phyloP scores from a whole-genome alignment of 2,329 filamentous ascomycete genomes.

The Diplodia scrobiculata region DNA sequence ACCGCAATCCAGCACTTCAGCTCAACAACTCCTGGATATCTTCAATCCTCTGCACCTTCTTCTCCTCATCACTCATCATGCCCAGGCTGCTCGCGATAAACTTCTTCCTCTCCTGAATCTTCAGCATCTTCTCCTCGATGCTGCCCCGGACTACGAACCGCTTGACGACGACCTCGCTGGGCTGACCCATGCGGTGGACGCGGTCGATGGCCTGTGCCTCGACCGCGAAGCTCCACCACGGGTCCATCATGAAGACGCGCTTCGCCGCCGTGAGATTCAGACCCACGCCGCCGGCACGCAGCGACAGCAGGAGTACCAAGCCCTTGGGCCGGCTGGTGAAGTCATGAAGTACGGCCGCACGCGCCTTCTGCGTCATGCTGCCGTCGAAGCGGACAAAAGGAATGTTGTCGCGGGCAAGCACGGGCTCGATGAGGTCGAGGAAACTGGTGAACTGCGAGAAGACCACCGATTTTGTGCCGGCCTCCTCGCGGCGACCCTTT shows the following conservation, averaged over 20 bases:
- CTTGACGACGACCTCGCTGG: constrained; percentile 78
- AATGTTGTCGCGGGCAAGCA: constrained; percentile 71
- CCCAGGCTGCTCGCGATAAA: constrained; percentile 94
- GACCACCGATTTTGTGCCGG: constrained; percentile 80
- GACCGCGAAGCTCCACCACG: constrained; percentile 98
- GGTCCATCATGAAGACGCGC: constrained; percentile 98
- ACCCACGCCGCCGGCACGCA: constrained; percentile 89
- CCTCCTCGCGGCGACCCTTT: constrained; percentile 64
- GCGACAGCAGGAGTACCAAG: constrained; percentile 75
- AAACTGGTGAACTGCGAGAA: constrained; percentile 99
- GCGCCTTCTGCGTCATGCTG: constrained; percentile 80
- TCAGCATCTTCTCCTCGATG: constrained; percentile 93
- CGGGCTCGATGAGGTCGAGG: constrained; percentile 83
- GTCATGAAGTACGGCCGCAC: constrained; percentile 73
- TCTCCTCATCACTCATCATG: constrained; percentile 94
- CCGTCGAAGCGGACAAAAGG: constrained; percentile 87
- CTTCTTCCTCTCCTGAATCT: constrained; percentile 92
- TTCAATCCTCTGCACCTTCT: constrained; percentile 84
- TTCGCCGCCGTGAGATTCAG: constrained; percentile 88
- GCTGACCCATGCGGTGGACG: constrained; percentile 95
- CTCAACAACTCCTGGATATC: constrained; percentile 90
- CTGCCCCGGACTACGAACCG: constrained; percentile 87
- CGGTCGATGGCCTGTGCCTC: constrained; percentile 97
- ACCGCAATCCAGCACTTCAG: constrained; percentile 34
- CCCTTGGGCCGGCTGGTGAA: constrained; percentile 64